A percentile compares a stretch with the other conserved stretches of the same genome.
Evolutionary conservation across 345 rosid species (phyloP).

Genomic region (Eucalyptus rudis): DNA sequence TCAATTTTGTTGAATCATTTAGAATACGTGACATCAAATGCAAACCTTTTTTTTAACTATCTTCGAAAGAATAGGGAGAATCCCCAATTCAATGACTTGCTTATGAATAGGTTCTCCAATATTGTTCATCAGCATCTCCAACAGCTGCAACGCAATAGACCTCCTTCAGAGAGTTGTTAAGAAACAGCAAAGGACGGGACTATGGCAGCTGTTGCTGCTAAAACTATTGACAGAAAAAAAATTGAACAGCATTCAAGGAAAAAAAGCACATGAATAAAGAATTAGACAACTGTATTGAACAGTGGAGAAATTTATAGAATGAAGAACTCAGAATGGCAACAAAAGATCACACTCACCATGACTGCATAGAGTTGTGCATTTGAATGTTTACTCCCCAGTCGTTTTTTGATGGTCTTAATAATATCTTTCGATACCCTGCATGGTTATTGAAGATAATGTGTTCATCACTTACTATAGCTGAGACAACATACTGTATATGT

Average conservation of each 20-base stretch:
- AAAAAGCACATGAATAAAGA: neutral
- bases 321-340: neutral
- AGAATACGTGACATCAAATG: neutral
- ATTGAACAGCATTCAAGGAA: neutral
- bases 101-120: slow-evolving; percentile 70
- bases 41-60: slow-evolving; percentile 94
- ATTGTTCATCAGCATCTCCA: slow-evolving; percentile 98
- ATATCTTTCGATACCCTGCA: slow-evolving; percentile 76
- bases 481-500: neutral
- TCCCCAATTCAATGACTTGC: slow-evolving; percentile 63
- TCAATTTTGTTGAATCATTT: neutral
- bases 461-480: neutral
- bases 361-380: slow-evolving; percentile 73
- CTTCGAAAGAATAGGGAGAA: slow-evolving; percentile 77
- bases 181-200: neutral
- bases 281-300: neutral
- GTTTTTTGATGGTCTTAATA: slow-evolving; percentile 80
- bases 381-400: slow-evolving; percentile 61
- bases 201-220: neutral
- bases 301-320: neutral
- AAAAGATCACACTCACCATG: slow-evolving; percentile 31
- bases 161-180: neutral
- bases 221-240: neutral
- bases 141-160: neutral
- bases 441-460: neutral